A percentile compares a stretch with the other conserved stretches of the same genome.
Evolutionary conservation across 768 basidiomycete species (phyloP).

Genomic region (Phylloporus rhodoxanthus): DNA sequence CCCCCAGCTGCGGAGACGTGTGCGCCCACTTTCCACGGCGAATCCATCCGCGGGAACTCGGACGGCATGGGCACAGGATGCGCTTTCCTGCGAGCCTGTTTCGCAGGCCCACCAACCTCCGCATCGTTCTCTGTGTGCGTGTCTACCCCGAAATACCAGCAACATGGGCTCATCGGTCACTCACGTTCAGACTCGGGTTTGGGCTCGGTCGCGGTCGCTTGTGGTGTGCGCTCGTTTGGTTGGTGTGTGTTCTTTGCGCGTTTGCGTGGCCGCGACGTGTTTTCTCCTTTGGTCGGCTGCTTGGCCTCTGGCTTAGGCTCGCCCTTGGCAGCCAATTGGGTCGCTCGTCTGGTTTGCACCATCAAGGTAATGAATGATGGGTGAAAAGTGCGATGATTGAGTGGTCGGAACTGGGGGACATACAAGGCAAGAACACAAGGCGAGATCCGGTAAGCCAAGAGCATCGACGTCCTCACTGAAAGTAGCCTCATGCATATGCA

Average conservation of each 20-base stretch:
- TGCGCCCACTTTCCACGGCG: conserved; percentile 69
- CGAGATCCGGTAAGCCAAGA: neutral
- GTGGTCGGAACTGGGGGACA: neutral
- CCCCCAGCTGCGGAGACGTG: conserved; percentile 82
- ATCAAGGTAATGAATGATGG: conserved; percentile 4
- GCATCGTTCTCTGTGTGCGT: neutral
- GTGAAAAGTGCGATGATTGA: neutral
- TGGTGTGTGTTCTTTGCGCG: conserved; percentile 6
- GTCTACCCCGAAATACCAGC: neutral
- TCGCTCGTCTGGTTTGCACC: conserved; percentile 22
- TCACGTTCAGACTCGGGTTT: conserved; percentile 5
- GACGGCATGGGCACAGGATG: conserved; percentile 16
- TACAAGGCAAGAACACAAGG: neutral
- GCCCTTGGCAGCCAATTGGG: conserved; percentile 1
- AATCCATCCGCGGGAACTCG: conserved; percentile 30
- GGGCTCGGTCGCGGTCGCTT: neutral
- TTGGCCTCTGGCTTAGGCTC: neutral
- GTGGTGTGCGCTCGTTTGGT: neutral
- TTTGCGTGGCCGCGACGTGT: conserved; percentile 10
- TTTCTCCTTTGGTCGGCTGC: neutral
- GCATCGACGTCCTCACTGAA: too few relatives aligned
- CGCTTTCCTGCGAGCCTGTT: conserved; percentile 5
- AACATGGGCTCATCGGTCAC: neutral
- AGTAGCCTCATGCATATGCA: neutral
- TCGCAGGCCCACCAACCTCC: neutral